Evolutionary conservation across 2,329 filamentous ascomycete genomes (phyloP), one percentile per base, ranked within the genome.

Genomic region (Lasiodiplodia sp.): DNA sequence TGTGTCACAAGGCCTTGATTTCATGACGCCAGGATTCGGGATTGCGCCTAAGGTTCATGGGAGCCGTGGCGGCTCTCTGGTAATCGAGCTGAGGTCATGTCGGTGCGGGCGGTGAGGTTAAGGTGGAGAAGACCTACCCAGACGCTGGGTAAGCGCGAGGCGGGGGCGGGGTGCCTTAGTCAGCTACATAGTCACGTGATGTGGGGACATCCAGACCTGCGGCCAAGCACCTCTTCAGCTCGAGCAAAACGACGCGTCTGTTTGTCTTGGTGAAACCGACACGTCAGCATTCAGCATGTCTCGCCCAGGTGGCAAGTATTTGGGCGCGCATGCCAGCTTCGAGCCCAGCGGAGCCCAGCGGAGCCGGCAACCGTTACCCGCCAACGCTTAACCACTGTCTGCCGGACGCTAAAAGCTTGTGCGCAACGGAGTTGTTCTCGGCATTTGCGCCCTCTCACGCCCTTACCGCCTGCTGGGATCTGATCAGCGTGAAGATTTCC

Each of bases 291-390:
- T 4, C 25, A 23, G 16, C 12, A 47, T 18, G 53, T 31, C 58
- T 12, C 37, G 38, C 57, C 18, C 28, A 14, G 38, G 47, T 62
- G 21, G 21, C 11, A 38, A 40, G 37, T 37, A 31, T 7, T 28
- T 47, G 57, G 23, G 21, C 28, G 2, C 23, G 11, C 47, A 28
- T 34, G 18, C 16, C 57, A 60, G 37, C 38, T n/a, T 8, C 31
- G 21, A 16, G 56, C 21, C 34, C 21, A 44, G 37, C 31, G 31
- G 31, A 34, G 31, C 53, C 53, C 18, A 21, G 53, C 37, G 25
- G 31, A 51, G 44, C 28, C 58, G 47, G 58, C 40, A 49, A 28
- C 47, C 58, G 58, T 63, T 63, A 34, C 21, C 58, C 58, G 58
- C 18, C 18, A 44, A 25, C 58, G 40, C 58, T 18, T 37, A 51